Evolutionary conservation across 106 monocot genomes (phyloP).

Genomic region (Hemerocallis citrina): DNA sequence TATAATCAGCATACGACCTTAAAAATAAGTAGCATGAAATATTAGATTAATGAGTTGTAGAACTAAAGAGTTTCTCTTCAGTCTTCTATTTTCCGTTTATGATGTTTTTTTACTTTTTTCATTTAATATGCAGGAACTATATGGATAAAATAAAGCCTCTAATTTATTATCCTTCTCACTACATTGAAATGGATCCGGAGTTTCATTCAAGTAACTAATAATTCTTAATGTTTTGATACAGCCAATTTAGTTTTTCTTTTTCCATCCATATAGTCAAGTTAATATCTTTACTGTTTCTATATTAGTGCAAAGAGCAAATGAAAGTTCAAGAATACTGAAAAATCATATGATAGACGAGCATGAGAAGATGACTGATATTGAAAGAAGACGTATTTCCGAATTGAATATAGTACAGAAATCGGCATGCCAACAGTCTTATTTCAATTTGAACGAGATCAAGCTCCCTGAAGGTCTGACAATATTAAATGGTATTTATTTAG

Average conservation of each 20-base stretch:
- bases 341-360: conserved; percentile 28
- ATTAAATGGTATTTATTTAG: conserved; percentile 6
- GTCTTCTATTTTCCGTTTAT: neutral
- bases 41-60: neutral
- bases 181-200: conserved; percentile 8
- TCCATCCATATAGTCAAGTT: neutral
- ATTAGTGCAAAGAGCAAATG: conserved; percentile 2
- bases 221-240: neutral
- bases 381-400: conserved; percentile 31
- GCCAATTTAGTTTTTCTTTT: neutral
- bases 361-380: conserved; percentile 27
- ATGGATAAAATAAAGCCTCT: conserved; percentile 7
- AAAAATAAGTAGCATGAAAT: neutral
- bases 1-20: too few relatives aligned
- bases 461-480: conserved; percentile 17
- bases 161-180: conserved; percentile 8
- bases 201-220: conserved; percentile 9
- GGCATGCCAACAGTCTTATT: conserved; percentile 1
- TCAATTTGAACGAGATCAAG: conserved; percentile 19
- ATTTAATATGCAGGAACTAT: conserved; percentile 5
- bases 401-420: conserved; percentile 18
- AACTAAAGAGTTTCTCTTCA: neutral
- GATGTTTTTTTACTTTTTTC: neutral
- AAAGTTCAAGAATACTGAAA: conserved; percentile 13
- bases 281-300: neutral